A percentile compares a stretch with the other conserved stretches of the same genome.
Evolutionary conservation across 306 rosid genomes (phyloP).

Genomic region (Sophora flavescens): DNA sequence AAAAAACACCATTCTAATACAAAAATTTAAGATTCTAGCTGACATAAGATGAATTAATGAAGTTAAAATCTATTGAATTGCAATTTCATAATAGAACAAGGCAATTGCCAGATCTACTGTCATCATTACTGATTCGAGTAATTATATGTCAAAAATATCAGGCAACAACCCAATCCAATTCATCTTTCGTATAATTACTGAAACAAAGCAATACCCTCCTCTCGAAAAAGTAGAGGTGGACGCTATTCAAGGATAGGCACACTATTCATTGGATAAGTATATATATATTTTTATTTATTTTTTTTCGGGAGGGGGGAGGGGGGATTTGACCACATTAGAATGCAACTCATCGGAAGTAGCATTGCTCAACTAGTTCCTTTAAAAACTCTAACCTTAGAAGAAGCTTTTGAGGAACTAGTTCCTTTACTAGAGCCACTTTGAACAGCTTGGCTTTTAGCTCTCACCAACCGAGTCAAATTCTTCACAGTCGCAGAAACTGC

Average conservation of each 20-base stretch:
- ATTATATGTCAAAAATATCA: slow-evolving; percentile 38
- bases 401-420: slow-evolving; percentile 63
- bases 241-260: neutral
- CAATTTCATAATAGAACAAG: slow-evolving; percentile 32
- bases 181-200: slow-evolving; percentile 17
- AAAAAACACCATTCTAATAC: slow-evolving; percentile 30
- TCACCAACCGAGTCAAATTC: slow-evolving; percentile 75
- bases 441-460: slow-evolving; percentile 71
- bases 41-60: slow-evolving; percentile 20
- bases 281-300: neutral
- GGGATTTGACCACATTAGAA: neutral
- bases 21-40: slow-evolving; percentile 19
- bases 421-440: slow-evolving; percentile 84
- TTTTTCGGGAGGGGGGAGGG: neutral
- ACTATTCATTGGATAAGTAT: neutral
- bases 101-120: slow-evolving; percentile 6
- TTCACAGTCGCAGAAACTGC: slow-evolving; percentile 94
- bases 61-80: slow-evolving; percentile 21
- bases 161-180: neutral
- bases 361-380: slow-evolving; percentile 3
- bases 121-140: neutral
- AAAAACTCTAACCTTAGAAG: slow-evolving; percentile 77
- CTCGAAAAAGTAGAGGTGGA: neutral
- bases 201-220: neutral
- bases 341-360: slow-evolving; percentile 20